A percentile compares a stretch with the other conserved stretches of the same genome.
Evolutionary conservation across 179 eudicot genomes (phyloP).

Genomic region (Nepenthes alata): DNA sequence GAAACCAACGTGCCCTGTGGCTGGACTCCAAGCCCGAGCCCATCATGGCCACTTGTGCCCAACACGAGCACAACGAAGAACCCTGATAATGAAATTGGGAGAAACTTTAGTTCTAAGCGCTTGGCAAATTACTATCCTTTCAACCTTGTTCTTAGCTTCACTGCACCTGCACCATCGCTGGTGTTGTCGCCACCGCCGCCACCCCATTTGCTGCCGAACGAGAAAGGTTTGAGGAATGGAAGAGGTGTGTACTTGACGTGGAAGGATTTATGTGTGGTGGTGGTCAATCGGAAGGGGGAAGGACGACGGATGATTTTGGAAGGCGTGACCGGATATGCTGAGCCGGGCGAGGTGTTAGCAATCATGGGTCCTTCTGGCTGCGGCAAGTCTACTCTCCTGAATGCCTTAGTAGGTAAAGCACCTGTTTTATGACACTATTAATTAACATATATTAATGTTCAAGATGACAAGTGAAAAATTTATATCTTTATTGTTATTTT

Average conservation of each 20-base stretch:
- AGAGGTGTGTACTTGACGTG: conserved; percentile 13
- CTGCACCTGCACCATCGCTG: too few relatives aligned
- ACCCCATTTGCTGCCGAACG: too few relatives aligned
- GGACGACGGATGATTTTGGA: conserved; percentile 10
- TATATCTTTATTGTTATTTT: too few relatives aligned
- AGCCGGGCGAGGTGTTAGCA: conserved; percentile 28
- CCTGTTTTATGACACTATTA: too few relatives aligned
- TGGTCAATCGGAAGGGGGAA: conserved; percentile 10
- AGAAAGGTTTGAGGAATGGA: neutral
- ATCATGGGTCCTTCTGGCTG: conserved; percentile 42
- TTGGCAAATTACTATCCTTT: conserved; percentile 10
- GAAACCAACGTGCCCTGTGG: neutral
- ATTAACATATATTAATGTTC: too few relatives aligned
- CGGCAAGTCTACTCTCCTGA: conserved; percentile 38
- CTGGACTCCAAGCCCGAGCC: conserved; percentile 13
- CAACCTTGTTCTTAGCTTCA: neutral
- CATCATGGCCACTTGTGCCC: conserved; percentile 9
- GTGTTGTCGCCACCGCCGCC: too few relatives aligned
- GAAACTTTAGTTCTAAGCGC: conserved; percentile 4
- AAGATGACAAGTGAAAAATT: too few relatives aligned
- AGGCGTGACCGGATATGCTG: conserved; percentile 26
- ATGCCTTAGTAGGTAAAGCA: conserved; percentile 32
- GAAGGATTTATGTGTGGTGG: conserved; percentile 16
- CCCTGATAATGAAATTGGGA: neutral
- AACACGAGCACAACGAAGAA: neutral